A percentile compares a stretch with the other conserved stretches of the same genome.
phyloP scores from a whole-genome alignment of 495 filamentous ascomycete genomes.

The Podospora comata region DNA sequence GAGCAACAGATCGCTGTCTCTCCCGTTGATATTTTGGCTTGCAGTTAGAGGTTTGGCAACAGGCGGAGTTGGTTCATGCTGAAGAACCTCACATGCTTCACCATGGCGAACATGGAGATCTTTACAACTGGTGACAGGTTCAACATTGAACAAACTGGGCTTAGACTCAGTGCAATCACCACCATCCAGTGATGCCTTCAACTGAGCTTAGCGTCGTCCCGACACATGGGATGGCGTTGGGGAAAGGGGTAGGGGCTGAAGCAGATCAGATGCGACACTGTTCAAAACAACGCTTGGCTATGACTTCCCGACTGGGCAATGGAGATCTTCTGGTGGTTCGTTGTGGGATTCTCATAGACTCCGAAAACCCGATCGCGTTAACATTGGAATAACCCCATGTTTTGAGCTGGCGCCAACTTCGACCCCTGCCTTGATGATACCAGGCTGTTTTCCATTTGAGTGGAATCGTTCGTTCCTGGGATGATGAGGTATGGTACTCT shows the following conservation, averaged over 20 bases:
- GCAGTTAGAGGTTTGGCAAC: neutral
- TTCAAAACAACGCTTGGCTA: conserved; percentile 12
- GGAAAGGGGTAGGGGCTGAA: conserved; percentile 13
- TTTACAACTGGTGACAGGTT: no score
- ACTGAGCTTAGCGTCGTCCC: neutral
- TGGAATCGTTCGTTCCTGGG: neutral
- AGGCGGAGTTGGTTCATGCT: neutral
- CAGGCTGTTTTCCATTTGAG: neutral
- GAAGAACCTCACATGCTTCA: neutral
- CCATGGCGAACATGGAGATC: neutral
- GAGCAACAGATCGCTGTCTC: neutral
- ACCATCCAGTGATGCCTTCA: neutral
- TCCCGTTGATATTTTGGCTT: neutral
- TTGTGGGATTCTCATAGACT: neutral
- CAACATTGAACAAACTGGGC: no score
- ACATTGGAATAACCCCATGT: neutral
- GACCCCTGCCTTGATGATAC: neutral
- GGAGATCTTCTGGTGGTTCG: neutral
- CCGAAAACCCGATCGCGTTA: neutral
- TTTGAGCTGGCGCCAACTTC: neutral
- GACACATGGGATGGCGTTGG: neutral
- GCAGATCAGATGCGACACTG: conserved; percentile 11
- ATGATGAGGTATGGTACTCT: neutral
- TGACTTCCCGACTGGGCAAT: neutral
- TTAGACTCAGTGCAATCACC: neutral